phyloP scores from a whole-genome alignment of 441 rosid species.

The Gossypium schwendimanii region DNA sequence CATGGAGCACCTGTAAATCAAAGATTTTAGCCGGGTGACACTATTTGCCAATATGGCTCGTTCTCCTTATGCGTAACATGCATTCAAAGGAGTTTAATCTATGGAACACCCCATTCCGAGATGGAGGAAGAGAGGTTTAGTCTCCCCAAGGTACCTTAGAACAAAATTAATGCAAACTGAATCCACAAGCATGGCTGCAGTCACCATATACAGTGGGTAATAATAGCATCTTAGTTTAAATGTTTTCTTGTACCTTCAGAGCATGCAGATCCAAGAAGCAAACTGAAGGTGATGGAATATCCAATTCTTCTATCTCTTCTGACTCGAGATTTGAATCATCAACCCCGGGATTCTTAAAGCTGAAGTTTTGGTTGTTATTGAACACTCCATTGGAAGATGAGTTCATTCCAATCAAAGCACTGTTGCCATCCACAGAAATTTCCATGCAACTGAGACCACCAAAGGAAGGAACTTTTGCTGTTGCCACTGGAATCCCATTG shows the following conservation, averaged over 20 bases:
- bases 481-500: constrained; percentile 60
- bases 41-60: neutral
- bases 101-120: neutral
- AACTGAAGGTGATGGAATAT: constrained; percentile 63
- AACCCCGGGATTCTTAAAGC: constrained; percentile 18
- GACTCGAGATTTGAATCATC: constrained; percentile 29
- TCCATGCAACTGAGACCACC: constrained; percentile 74
- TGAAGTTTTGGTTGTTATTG: constrained; percentile 14
- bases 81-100: neutral
- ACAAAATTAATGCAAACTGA: neutral
- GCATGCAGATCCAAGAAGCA: constrained; percentile 83
- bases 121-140: neutral
- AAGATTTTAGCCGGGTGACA: constrained; percentile 7
- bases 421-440: constrained; percentile 70
- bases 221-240: neutral
- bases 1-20: constrained; percentile 68
- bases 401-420: constrained; percentile 69
- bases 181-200: neutral
- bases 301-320: constrained; percentile 36
- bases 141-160: neutral
- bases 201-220: neutral
- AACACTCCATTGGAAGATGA: constrained; percentile 28
- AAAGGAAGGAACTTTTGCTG: constrained; percentile 58
- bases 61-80: neutral
- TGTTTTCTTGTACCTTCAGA: constrained; percentile 49